Base-by-base conservation (phyloP, 495 filamentous ascomycete genomes). In the Penicillium flavigenum region DNA sequence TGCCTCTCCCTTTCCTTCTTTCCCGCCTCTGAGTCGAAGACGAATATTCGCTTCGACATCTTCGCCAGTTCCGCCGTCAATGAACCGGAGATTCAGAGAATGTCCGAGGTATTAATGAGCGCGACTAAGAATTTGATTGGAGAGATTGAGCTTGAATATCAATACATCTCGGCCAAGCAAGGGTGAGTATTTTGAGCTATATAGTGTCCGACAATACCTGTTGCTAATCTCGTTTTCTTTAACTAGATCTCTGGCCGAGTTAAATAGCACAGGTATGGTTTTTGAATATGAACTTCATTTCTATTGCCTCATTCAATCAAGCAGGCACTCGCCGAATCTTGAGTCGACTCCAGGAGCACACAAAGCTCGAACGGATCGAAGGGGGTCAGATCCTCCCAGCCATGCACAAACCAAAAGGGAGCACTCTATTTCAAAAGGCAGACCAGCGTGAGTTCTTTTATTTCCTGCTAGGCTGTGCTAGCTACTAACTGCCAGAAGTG, bases 381-480 rank as follows among this genome's bases (percentile, higher is more conserved):
- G 68, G 71, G 0, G 26, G 45, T 32, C 65, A 59, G 36, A 63
- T 76, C 44, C 57, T 59, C 29, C 72, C 72, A 1, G 70, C 72
- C 0, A 69, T 61, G 60, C 64, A 63, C 49, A 59, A 74, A 22
- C 71, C 69, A 1, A 61, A 70, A 32, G 56, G 60, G 2, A 72
- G 71, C 47, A 51, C 58, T 1, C 61, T 61, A 22, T 76, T 72
- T 47, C 64, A 72, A 20, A 65, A 69, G 29, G 72, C 72, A 16
- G 71, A 76, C 19, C 65, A 76, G 42, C 45, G 72, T 76, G 26
- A 61, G 72, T 67, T 1, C 5, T 14, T 11, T 12, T 2, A 22
- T 5, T n/a, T 24, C 1, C 11, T 17, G 5, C 19, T 38, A 2
- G 4, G 6, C 17, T 11, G 7, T 2, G 36, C 1, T 39, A 9